Percentiles rank a stretch among this genome's conserved stretches.
Evolutionary conservation across 805 yeast genomes (phyloP).

Genomic region (Yarrowia sp.): DNA sequence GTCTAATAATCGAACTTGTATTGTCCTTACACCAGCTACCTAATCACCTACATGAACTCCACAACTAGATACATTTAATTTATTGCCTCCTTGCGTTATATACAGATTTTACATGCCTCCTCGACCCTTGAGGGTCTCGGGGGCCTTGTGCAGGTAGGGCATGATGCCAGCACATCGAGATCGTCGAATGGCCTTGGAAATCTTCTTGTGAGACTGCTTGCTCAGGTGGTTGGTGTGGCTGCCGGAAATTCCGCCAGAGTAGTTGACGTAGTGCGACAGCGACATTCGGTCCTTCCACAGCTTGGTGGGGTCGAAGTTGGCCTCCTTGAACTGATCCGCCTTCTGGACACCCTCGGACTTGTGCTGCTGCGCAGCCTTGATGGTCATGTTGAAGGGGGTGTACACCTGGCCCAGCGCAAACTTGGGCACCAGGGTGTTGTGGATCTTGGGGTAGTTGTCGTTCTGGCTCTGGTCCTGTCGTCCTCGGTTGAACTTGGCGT

Average conservation of each 20-base stretch:
- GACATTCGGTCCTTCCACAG: slow-evolving; percentile 55
- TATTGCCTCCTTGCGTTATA: slow-evolving; percentile 14
- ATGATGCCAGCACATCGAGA: slow-evolving; percentile 78
- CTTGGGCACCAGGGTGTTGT: slow-evolving; percentile 13
- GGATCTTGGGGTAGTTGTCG: slow-evolving; percentile 21
- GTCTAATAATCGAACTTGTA: too few species aligned
- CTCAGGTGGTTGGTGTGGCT: slow-evolving; percentile 68
- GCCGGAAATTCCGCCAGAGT: slow-evolving; percentile 75
- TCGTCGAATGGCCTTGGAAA: slow-evolving; percentile 76
- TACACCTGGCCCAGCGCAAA: slow-evolving; percentile 6
- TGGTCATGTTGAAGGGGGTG: slow-evolving; percentile 16
- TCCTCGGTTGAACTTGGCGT: not conserved
- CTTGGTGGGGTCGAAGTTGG: slow-evolving; percentile 32
- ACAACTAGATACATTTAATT: not conserved
- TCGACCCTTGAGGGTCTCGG: slow-evolving; percentile 29
- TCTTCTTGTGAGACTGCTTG: slow-evolving; percentile 62
- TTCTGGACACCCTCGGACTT: not conserved
- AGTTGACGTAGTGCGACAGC: slow-evolving; percentile 61
- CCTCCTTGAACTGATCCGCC: slow-evolving; percentile 36
- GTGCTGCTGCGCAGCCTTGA: slow-evolving; percentile 14
- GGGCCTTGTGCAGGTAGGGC: slow-evolving; percentile 60
- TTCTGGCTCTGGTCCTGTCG: not conserved
- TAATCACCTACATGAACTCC: too few species aligned
- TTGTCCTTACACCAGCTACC: too few species aligned
- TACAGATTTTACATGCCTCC: slow-evolving; percentile 25